Evolutionary conservation across 345 rosid species (phyloP), one percentile per base, ranked within the genome.

Genomic region (Camelina hispida): DNA sequence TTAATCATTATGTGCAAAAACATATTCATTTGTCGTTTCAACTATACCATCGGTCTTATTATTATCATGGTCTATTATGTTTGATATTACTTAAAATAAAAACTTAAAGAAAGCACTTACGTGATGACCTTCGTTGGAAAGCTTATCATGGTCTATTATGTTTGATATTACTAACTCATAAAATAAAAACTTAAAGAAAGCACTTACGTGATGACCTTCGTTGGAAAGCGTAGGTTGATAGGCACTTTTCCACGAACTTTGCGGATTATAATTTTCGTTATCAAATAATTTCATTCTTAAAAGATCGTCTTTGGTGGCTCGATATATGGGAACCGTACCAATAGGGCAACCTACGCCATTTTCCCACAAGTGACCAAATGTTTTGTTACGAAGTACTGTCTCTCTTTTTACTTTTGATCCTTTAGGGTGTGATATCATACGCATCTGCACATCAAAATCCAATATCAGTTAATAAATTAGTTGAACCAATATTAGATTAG

Each of bases 341-440:
- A 44, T 32, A 16, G 74, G 70, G 50, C 70, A 50, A 17, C 70
- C 70, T 13, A 66, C 14, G 0, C 71, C 59, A 66, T 64, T 64
- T 25, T 68, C n/a, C 72, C 72, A 68, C 6, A 68, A 28, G 8
- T 68, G 30, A 16, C 73, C 43, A 69, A 69, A 55, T 4, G 13
- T 44, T n/a, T 28, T 42, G 38, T 42, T 42, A 10, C 16, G 16
- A 3, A 22, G 6, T 55, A 34, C 37, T 34, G 16, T 42, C 43
- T 69, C 30, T 7, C 17, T 55, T 42, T 69, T 15, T 7, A 10
- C 6, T n/a, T 43, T 40, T 40, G 40, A 68, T 54, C 52, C 17
- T 40, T 23, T 2, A 9, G 72, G 62, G 25, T 68, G 40, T 54
- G 40, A 3, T 25, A 16, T 40, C 54, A 63, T 1, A 22, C 37